Base-by-base conservation (phyloP, 2,329 filamentous ascomycete genomes). In the Escovopsis sp. region DNA sequence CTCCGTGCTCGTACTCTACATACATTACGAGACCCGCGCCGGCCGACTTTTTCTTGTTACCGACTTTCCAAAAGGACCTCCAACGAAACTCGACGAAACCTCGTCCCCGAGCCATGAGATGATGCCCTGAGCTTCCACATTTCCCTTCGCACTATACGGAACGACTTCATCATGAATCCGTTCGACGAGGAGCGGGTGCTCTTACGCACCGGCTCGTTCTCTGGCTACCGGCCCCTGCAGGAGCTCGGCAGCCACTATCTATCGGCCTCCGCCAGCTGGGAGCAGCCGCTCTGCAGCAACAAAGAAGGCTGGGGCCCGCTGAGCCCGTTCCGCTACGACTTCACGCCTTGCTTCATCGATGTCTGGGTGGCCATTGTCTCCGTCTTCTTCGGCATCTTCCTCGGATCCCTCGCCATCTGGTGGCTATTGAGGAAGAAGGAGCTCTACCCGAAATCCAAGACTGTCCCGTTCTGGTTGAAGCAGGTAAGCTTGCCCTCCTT, bases 301-400 rank as follows among this genome's bases (percentile, higher is more conserved):
- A 69, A 72, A 43, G 89, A 96, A 64, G 93, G 91, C 55, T 98
- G 91, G 91, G 93, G 93, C 1, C 91, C 91, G 19, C 59, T 98
- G 58, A 95, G 87, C 63, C 79, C 80, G 33, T 71, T 79, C 51
- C 75, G 89, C 60, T 95, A 86, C 63, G 91, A 98, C 65, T 87
- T 98, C 55, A 96, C 91, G 12, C 89, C 91, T 35, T 98, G 91
- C 68, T 98, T 98, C 59, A 79, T 96, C 54, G 93, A 98, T 59
- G 76, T 94, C 19, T 88, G 85, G 77, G 76, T 96, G 45, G 77
- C 83, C 32, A 65, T 72, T 2, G 84, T 94, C 26, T 85, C 85
- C 8, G 71, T 70, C 12, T 93, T 82, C 65, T 88, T 89, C 12
- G 69, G 95, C 23, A 43, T 95, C 23, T 72, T 81, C 48, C 91